Base-by-base conservation (phyloP, 1,139 yeast species). In the Suhomyces anneliseae region DNA sequence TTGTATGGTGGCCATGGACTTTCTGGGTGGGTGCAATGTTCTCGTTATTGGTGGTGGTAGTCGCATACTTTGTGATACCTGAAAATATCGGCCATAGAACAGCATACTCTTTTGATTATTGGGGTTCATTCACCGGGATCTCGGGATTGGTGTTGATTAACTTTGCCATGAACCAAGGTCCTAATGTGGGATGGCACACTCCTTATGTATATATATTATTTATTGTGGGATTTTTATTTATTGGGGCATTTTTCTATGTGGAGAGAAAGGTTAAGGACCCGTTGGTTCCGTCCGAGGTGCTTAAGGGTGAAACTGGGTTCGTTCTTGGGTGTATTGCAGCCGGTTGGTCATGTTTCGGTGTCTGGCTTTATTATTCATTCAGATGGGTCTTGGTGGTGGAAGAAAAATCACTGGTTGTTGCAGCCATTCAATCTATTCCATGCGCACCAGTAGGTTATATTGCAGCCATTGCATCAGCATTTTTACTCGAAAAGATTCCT, bases 331-430 rank as follows among this genome's bases (percentile, higher is more conserved):
- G 82, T 54, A 70, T 81, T 27, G 76, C 75, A 3, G 72, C 79
- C 1, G 86, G 86, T 0, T 82, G 86, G 86, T 71, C 82, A 4
- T 72, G 82, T 54, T 82, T 82, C 60, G 86, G 86, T 2, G 64
- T 80, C 31, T 82, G 85, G 85, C 52, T 79, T 15, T 79, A 62
- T 52, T 81, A 79, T 58, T 56, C 65, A 9, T 68, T 70, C 57
- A 67, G 72, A 51, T 69, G 74, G 62, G 52, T 69, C 7, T 53
- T 62, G 19, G 54, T 56, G 8, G 58, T 77, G 1, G 73, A 76
- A 36, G 51, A 56, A 0, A 50, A 54, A 27, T 53, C 68, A 1
- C 69, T 77, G 0, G 60, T 81, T 10, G 54, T 69, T 34, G 59
- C 73, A 1, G 69, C 76, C 0, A 76, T 74, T 1, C 68, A 74